phyloP scores from a whole-genome alignment of 2,329 filamentous ascomycete species.

The Talaromyces funiculosus region DNA sequence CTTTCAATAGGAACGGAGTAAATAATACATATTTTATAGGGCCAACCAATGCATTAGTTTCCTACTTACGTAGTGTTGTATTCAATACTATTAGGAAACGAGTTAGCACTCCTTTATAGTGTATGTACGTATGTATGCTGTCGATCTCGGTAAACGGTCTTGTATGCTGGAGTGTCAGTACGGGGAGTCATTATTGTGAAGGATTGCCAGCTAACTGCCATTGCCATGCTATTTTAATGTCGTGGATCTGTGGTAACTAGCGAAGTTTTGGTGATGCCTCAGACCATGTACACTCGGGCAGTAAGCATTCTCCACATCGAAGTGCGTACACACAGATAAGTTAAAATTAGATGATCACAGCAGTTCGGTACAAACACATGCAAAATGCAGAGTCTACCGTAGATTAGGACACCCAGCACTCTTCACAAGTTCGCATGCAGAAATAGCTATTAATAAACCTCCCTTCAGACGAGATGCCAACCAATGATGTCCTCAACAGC shows the following conservation, averaged over 20 bases:
- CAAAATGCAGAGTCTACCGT: background rate
- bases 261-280: background rate
- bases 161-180: background rate
- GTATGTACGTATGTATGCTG: background rate
- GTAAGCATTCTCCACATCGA: background rate
- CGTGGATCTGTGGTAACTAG: background rate
- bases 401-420: background rate
- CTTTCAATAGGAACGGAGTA: background rate
- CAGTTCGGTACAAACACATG: background rate
- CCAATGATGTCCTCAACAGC: background rate
- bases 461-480: background rate
- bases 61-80: no score
- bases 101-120: background rate
- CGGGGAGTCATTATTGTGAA: background rate
- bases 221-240: background rate
- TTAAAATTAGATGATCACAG: background rate
- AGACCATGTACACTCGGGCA: background rate
- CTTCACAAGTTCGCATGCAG: slow-evolving; percentile 1
- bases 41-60: background rate
- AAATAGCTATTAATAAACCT: background rate
- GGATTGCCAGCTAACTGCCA: background rate
- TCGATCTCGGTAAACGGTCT: background rate
- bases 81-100: background rate
- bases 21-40: background rate
- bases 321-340: background rate